A percentile compares a stretch with the other conserved stretches of the same genome.
These are phyloP conservation scores for Penicillium lagena DNA, from an alignment of 495 filamentous ascomycete genomes.

Conservation along the genomic window DNA sequence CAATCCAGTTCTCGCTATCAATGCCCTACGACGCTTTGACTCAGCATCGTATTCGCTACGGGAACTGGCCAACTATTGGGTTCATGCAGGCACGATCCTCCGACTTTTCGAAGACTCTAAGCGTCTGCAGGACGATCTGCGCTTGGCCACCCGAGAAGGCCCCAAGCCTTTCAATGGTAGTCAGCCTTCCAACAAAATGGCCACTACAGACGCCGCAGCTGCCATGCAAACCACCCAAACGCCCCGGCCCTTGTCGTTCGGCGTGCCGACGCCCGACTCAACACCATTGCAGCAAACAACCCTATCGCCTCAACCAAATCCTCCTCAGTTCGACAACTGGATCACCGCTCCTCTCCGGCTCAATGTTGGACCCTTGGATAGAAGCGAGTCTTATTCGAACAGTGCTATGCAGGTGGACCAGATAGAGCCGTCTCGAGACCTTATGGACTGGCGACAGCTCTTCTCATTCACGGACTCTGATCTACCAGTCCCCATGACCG, in stretches of 20 bases:
- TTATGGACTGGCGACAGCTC: constrained; percentile 40
- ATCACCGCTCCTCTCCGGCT: constrained; percentile 26
- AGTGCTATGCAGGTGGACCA: constrained; percentile 23
- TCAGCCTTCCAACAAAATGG: constrained; percentile 12
- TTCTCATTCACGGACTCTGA: constrained; percentile 40
- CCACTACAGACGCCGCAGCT: constrained; percentile 10
- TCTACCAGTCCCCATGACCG: constrained; percentile 31
- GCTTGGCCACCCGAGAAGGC: constrained; percentile 30
- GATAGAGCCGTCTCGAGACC: constrained; percentile 30
- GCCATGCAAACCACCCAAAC: constrained; percentile 14
- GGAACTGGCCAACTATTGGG: constrained; percentile 39
- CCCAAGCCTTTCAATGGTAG: constrained; percentile 25
- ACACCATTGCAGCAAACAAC: constrained; percentile 16
- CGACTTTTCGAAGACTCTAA: constrained; percentile 42
- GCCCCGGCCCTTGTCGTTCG: constrained; percentile 23
- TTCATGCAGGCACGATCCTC: constrained; percentile 39
- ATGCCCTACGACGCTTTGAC: constrained; percentile 41
- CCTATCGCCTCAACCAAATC: constrained; percentile 18
- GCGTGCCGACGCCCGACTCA: constrained; percentile 33
- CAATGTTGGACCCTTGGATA: constrained; percentile 21
- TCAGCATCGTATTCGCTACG: constrained; percentile 40
- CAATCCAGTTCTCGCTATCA: constrained; percentile 44
- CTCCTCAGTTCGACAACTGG: constrained; percentile 33
- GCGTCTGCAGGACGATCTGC: constrained; percentile 39
- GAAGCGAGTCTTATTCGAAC: constrained; percentile 17